Conservation (phyloP, 371 early-diverging fungal genomes). For the Mucor lusitanicus region DNA sequence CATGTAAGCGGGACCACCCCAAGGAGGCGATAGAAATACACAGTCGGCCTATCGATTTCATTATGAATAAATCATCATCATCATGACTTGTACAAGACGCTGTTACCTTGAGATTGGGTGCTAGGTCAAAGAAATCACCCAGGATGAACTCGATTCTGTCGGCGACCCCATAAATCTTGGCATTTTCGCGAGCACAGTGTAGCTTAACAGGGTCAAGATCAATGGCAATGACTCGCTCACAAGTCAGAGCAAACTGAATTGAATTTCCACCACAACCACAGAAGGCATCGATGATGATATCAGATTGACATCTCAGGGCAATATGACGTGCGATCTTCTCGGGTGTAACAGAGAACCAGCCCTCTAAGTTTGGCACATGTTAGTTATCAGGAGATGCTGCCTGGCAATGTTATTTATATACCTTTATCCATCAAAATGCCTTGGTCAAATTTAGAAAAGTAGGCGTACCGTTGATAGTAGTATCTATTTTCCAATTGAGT, state of each 20-base stretch:
- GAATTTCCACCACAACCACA: slow-evolving; percentile 97
- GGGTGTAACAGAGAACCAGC: slow-evolving; percentile 97
- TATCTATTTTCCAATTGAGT: slow-evolving; percentile 56
- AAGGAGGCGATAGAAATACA: slow-evolving; percentile 93
- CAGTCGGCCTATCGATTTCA: slow-evolving; percentile 72
- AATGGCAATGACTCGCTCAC: slow-evolving; percentile 90
- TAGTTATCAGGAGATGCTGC: background rate
- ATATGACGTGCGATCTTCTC: slow-evolving; percentile 87
- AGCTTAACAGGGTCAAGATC: slow-evolving; percentile 86
- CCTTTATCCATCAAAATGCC: slow-evolving; percentile 86
- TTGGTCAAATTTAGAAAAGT: slow-evolving; percentile 84
- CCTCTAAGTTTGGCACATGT: slow-evolving; percentile 51
- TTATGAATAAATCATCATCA: background rate
- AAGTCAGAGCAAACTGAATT: slow-evolving; percentile 91
- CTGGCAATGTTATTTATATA: slow-evolving; percentile 16
- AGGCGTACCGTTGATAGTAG: slow-evolving; percentile 80
- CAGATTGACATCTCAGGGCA: slow-evolving; percentile 71
- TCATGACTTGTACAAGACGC: background rate
- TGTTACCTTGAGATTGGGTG: slow-evolving; percentile 56
- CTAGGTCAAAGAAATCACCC: slow-evolving; percentile 80
- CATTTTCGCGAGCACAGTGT: slow-evolving; percentile 85
- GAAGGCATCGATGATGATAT: slow-evolving; percentile 88
- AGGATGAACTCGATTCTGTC: slow-evolving; percentile 91
- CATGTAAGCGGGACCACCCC: slow-evolving; percentile 78
- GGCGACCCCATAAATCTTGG: slow-evolving; percentile 86